Evolutionary conservation across 768 basidiomycete genomes (phyloP).

Genomic region (Mycena chlorophos): DNA sequence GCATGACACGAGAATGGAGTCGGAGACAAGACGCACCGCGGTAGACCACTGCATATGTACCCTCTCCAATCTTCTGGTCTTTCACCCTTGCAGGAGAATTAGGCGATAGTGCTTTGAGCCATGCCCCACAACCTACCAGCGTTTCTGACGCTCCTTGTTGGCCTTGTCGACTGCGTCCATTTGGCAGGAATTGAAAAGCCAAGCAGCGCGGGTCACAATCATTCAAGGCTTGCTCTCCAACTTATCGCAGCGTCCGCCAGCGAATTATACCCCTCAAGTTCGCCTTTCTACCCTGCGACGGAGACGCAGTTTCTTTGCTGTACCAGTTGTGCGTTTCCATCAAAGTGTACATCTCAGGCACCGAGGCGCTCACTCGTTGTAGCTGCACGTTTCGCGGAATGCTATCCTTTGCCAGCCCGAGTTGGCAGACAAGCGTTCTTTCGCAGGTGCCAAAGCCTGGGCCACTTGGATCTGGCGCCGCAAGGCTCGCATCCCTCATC

Average conservation of each 20-base stretch:
- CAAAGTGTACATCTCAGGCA: neutral
- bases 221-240: neutral
- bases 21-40: slow-evolving; percentile 62
- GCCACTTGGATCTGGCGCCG: slow-evolving; percentile 11
- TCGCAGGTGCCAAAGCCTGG: slow-evolving; percentile 5
- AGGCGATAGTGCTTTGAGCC: slow-evolving; percentile 7
- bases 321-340: neutral
- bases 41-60: slow-evolving; percentile 96
- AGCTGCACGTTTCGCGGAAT: no score
- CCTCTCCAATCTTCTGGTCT: slow-evolving; percentile 83
- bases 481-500: slow-evolving; percentile 32
- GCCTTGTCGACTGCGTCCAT: slow-evolving; percentile 87
- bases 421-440: slow-evolving; percentile 17
- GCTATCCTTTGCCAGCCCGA: slow-evolving; percentile 19
- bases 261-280: neutral
- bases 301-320: neutral
- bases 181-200: neutral
- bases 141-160: slow-evolving; percentile 68
- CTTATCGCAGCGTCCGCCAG: neutral
- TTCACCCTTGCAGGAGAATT: slow-evolving; percentile 55
- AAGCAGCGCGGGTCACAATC: neutral
- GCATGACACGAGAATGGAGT: neutral
- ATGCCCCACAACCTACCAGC: slow-evolving; percentile 47
- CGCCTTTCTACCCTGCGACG: neutral
- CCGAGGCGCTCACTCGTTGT: neutral